These are phyloP conservation scores for Roridomyces roridus DNA, from an alignment of 768 basidiomycete species.

Conservation along the genomic window DNA sequence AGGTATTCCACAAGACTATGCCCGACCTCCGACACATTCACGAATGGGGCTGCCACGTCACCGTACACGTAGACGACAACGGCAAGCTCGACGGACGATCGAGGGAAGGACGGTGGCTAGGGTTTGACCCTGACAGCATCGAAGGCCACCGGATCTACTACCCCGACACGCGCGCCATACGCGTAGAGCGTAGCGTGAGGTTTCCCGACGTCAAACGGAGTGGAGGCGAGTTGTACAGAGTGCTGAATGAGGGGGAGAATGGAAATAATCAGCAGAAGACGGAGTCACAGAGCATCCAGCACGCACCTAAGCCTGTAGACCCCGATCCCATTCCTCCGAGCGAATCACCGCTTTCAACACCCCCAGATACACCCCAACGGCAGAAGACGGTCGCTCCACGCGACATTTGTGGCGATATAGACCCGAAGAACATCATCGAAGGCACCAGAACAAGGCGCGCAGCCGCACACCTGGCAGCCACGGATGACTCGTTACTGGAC, in stretches of 20 bases:
- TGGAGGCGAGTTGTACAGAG: neutral
- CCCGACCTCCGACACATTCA: constrained; percentile 29
- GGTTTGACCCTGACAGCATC: constrained; percentile 37
- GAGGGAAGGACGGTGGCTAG: constrained; percentile 37
- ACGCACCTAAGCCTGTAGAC: constrained; percentile 3
- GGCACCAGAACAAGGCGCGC: neutral
- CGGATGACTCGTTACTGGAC: neutral
- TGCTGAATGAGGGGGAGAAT: constrained; percentile 17
- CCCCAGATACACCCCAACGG: neutral
- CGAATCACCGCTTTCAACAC: neutral
- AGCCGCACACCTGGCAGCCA: neutral
- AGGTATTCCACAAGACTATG: constrained; percentile 24
- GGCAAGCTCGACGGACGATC: constrained; percentile 33
- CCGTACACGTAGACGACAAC: constrained; percentile 24
- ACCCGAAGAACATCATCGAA: neutral
- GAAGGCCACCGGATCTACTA: constrained; percentile 38
- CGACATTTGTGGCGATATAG: neutral
- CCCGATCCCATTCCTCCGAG: neutral
- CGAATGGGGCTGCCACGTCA: constrained; percentile 28
- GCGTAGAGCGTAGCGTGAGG: constrained; percentile 35
- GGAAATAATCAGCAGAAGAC: neutral
- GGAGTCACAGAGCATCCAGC: neutral
- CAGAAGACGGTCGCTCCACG: neutral
- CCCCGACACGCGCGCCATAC: constrained; percentile 27
- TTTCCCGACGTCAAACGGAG: constrained; percentile 9